Evolutionary conservation across 371 early-diverging fungal genomes (phyloP).

Genomic region (Mucor plumbeus): DNA sequence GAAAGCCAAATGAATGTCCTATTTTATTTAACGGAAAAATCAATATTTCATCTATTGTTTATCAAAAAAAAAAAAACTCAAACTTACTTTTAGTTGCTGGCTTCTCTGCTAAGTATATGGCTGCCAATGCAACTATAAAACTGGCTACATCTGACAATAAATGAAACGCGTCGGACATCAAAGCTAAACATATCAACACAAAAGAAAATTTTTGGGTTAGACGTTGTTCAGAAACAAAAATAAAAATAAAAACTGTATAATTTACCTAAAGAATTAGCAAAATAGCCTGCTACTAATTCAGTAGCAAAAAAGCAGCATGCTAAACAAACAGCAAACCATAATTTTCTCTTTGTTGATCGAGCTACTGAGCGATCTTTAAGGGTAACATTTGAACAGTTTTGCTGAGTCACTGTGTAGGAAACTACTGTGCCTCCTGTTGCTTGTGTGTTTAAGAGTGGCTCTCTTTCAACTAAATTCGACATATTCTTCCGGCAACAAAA

Average conservation of each 20-base stretch:
- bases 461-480: conserved; percentile 24
- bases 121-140: conserved; percentile 74
- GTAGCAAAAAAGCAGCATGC: conserved; percentile 70
- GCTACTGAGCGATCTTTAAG: conserved; percentile 29
- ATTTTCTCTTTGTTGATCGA: conserved; percentile 44
- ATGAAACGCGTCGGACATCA: conserved; percentile 81
- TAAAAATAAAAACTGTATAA: neutral
- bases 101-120: conserved; percentile 72
- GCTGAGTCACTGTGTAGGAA: conserved; percentile 30
- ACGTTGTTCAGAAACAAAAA: neutral
- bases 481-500: conserved; percentile 5
- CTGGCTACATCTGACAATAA: conserved; percentile 77
- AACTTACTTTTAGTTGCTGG: conserved; percentile 67
- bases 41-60: no score
- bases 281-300: conserved; percentile 74
- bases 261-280: conserved; percentile 63
- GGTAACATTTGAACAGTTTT: conserved; percentile 44
- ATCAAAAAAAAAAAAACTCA: neutral
- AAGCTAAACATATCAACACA: no score
- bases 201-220: neutral
- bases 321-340: conserved; percentile 59
- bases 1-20: conserved; percentile 83
- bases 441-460: conserved; percentile 15
- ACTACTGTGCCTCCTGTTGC: conserved; percentile 26
- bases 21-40: neutral